Evolutionary conservation across 2,329 filamentous ascomycete species (phyloP).

Genomic region (Fusarium bactridioides): DNA sequence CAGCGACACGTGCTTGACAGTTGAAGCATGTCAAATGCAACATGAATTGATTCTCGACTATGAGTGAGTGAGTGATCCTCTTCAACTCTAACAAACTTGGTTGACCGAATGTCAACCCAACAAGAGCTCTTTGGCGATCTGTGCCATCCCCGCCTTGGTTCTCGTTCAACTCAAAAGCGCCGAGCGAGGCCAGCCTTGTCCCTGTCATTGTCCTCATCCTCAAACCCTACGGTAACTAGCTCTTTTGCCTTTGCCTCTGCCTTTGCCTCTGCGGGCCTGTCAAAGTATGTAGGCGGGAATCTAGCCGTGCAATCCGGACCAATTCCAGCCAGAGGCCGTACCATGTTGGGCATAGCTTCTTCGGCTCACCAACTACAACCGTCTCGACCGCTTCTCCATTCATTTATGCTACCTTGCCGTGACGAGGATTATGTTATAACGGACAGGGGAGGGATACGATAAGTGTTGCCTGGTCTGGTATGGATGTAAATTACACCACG

Average conservation of each 20-base stretch:
- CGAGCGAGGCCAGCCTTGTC: not conserved
- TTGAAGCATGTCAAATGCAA: not conserved
- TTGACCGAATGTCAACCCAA: not conserved
- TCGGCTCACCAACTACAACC: conserved; percentile 23
- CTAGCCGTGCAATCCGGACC: conserved; percentile 33
- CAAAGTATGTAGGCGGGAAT: conserved; percentile 36
- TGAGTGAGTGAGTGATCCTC: not conserved
- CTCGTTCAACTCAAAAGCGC: not conserved
- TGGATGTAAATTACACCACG: not conserved
- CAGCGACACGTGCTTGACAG: not conserved
- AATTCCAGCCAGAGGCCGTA: conserved; percentile 12
- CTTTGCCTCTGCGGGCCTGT: conserved; percentile 17
- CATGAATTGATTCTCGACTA: not conserved
- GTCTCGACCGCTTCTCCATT: conserved; percentile 19
- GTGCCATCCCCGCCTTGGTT: conserved; percentile 9
- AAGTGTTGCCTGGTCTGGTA: conserved; percentile 10
- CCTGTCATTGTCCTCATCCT: not conserved
- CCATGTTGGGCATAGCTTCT: conserved; percentile 34
- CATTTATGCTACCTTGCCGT: conserved; percentile 24
- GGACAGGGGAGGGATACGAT: conserved; percentile 2
- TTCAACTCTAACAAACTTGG: not conserved
- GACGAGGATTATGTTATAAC: conserved; percentile 20
- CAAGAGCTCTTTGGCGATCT: conserved; percentile 4
- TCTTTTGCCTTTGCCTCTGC: not conserved
- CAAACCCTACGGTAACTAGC: not conserved